Percentiles rank a stretch among this genome's conserved stretches.
phyloP scores from a whole-genome alignment of 305 asterid genomes.

The Ajuga reptans region DNA sequence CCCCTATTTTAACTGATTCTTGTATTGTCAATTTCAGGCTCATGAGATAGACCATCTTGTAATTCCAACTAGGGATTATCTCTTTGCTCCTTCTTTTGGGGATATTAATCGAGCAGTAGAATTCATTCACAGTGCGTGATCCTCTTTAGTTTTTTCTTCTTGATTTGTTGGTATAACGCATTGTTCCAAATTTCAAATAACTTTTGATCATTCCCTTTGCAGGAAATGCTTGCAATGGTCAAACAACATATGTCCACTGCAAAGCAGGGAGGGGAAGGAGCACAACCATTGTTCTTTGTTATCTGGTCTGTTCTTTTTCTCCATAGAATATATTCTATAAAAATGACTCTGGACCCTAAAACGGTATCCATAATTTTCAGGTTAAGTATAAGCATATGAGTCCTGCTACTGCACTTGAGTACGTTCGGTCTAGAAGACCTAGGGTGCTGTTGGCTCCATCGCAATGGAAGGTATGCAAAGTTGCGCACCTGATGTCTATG shows the following conservation, averaged over 20 bases:
- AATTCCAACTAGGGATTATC: slow-evolving; percentile 91
- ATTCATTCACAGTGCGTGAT: slow-evolving; percentile 56
- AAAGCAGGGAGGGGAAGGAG: slow-evolving; percentile 95
- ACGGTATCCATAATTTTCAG: slow-evolving; percentile 33
- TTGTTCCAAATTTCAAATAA: background rate
- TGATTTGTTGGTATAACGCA: background rate
- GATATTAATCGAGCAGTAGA: slow-evolving; percentile 75
- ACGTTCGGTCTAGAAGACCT: slow-evolving; percentile 76
- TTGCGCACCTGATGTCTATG: background rate
- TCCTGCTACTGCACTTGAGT: slow-evolving; percentile 70
- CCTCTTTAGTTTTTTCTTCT: background rate
- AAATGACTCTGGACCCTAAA: slow-evolving; percentile 1
- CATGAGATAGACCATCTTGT: slow-evolving; percentile 85
- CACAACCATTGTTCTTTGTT: slow-evolving; percentile 84
- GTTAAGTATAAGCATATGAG: slow-evolving; percentile 77
- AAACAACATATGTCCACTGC: slow-evolving; percentile 74
- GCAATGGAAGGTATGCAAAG: slow-evolving; percentile 65
- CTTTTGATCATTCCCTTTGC: slow-evolving; percentile 10
- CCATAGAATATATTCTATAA: background rate
- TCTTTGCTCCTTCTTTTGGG: slow-evolving; percentile 81
- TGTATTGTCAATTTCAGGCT: slow-evolving; percentile 44
- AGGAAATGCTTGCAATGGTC: slow-evolving; percentile 61
- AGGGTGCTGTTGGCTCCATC: slow-evolving; percentile 76
- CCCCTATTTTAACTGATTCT: slow-evolving; percentile 4
- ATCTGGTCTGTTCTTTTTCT: slow-evolving; percentile 45